Percentiles rank a stretch among this genome's conserved stretches.
Evolutionary conservation across 257 asterid genomes (phyloP).

Genomic region (Ocimum tenuiflorum): DNA sequence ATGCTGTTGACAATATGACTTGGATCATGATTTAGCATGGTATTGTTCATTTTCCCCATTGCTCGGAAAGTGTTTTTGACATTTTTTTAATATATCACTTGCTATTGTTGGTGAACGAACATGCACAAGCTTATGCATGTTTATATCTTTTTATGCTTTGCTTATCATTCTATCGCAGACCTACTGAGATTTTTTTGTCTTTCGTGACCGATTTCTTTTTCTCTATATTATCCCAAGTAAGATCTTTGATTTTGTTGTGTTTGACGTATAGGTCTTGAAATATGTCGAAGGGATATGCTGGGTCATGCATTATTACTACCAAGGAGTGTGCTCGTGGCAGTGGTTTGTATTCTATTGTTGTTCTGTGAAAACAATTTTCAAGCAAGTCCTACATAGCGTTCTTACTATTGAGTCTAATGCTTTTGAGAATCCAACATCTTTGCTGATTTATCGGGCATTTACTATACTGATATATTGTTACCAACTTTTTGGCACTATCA

Average conservation of each 20-base stretch:
- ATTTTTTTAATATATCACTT: neutral
- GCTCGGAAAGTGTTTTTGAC: neutral
- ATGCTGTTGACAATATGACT: neutral
- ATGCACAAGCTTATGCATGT: neutral
- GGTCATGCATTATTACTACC: conserved; percentile 71
- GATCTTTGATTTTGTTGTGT: conserved; percentile 5
- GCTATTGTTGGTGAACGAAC: neutral
- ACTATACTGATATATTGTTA: conserved; percentile 7
- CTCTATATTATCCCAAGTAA: neutral
- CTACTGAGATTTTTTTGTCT: too few relatives aligned
- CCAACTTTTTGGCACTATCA: conserved; percentile 17
- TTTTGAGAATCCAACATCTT: neutral
- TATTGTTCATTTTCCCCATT: conserved; percentile 3
- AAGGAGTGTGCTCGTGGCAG: conserved; percentile 76
- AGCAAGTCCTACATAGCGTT: neutral
- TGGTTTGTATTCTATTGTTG: conserved; percentile 39
- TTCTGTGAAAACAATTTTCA: neutral
- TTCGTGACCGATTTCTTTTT: neutral
- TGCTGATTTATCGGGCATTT: neutral
- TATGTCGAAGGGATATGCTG: conserved; percentile 67
- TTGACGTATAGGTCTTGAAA: conserved; percentile 42
- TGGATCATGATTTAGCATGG: neutral
- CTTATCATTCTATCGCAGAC: too few relatives aligned
- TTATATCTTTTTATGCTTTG: neutral
- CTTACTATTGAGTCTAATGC: neutral